Conservation (phyloP, 2,329 filamentous ascomycete species). For the Fusarium chlamydosporum region DNA sequence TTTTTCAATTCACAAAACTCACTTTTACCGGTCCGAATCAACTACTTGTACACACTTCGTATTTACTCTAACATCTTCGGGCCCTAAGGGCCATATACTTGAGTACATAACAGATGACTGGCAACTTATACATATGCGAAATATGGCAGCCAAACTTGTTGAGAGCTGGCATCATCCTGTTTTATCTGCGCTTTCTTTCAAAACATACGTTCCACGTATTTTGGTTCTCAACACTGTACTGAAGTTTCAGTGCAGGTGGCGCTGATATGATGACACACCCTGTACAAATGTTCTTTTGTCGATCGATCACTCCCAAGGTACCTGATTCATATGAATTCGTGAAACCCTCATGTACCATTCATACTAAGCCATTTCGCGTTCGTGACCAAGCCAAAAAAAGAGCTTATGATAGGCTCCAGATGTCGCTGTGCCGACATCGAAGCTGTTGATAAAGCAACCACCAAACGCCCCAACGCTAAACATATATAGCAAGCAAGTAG, state of each 20-base stretch:
- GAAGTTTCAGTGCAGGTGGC: neutral
- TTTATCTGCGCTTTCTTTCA: conserved; percentile 15
- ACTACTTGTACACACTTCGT: conserved; percentile 16
- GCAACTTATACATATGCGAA: conserved; percentile 36
- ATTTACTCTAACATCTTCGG: conserved; percentile 31
- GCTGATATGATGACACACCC: neutral
- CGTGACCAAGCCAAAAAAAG: conserved; percentile 9
- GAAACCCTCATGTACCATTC: conserved; percentile 4
- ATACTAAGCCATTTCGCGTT: conserved; percentile 5
- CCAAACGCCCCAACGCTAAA: conserved; percentile 42
- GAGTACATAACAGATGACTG: conserved; percentile 34
- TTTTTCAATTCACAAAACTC: neutral
- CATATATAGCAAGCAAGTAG: conserved; percentile 16
- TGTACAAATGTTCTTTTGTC: conserved; percentile 1
- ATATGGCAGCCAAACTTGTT: conserved; percentile 6
- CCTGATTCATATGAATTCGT: neutral
- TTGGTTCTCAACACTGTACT: conserved; percentile 11
- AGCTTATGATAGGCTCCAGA: conserved; percentile 7
- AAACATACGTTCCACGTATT: neutral
- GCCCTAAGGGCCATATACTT: conserved; percentile 17
- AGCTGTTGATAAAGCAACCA: conserved; percentile 23
- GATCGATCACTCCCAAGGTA: neutral
- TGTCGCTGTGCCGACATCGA: conserved; percentile 9
- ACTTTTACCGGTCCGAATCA: neutral
- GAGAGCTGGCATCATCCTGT: conserved; percentile 10